These are phyloP conservation scores for Polyplosphaeria fusca DNA, from an alignment of 495 filamentous ascomycete genomes.

Conservation along the genomic window DNA sequence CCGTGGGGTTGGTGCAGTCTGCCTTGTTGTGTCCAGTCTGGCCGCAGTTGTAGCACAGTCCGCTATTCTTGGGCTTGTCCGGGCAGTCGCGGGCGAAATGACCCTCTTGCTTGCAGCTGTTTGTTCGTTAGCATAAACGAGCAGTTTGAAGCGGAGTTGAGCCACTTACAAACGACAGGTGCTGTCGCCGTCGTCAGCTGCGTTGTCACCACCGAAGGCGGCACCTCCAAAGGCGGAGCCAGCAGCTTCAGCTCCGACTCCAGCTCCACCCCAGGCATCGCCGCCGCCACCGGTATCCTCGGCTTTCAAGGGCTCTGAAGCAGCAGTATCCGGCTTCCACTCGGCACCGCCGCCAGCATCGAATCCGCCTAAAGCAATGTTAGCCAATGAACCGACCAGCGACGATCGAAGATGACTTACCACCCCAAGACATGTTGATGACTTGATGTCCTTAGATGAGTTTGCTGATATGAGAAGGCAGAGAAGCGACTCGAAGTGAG, in stretches of 20 bases:
- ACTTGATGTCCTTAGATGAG: no score
- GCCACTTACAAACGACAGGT: conserved; percentile 42
- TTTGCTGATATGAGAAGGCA: no score
- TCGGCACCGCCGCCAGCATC: no score
- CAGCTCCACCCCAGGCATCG: conserved; percentile 1
- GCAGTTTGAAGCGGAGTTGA: no score
- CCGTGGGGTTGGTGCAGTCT: conserved; percentile 64
- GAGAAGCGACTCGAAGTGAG: no score
- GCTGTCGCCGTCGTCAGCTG: conserved; percentile 20
- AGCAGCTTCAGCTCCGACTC: neutral
- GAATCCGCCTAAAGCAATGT: no score
- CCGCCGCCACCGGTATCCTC: neutral
- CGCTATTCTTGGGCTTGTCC: conserved; percentile 36
- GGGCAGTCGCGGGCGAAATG: conserved; percentile 61
- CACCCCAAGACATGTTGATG: no score
- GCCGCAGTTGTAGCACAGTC: conserved; percentile 75
- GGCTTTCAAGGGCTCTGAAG: no score
- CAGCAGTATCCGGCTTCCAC: no score
- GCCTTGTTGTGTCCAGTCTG: conserved; percentile 64
- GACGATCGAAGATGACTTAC: no score
- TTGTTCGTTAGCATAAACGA: no score
- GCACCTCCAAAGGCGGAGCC: conserved; percentile 9
- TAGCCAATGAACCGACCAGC: no score
- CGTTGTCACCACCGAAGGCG: conserved; percentile 18
- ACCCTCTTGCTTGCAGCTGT: conserved; percentile 53